These are phyloP conservation scores for Tremella mesenterica DNA, from an alignment of 768 basidiomycete genomes.

Conservation along the genomic window DNA sequence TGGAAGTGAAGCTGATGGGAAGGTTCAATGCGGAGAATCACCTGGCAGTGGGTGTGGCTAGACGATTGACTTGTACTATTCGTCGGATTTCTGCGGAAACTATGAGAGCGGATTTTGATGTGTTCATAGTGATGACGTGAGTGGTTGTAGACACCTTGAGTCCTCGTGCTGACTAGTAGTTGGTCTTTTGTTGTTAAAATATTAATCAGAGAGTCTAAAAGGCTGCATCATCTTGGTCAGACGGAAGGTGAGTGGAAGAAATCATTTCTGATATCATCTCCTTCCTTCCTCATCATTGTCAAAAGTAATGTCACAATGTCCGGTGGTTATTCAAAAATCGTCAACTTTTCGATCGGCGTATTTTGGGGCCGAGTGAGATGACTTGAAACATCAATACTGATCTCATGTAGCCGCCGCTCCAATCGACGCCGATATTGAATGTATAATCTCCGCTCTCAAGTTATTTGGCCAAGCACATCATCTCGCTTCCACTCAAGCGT, in stretches of 20 bases:
- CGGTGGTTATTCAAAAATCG: no score
- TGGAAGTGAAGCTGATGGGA: constrained; percentile 18
- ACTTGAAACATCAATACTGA: neutral
- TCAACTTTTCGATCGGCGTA: neutral
- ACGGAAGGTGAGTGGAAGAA: no score
- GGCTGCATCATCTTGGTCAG: constrained; percentile 24
- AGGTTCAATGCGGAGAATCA: constrained; percentile 24
- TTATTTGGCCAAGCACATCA: constrained; percentile 20
- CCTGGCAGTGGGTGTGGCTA: constrained; percentile 22
- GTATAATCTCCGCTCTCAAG: constrained; percentile 16
- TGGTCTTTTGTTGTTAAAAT: constrained; percentile 34
- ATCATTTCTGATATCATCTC: neutral
- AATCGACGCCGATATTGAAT: constrained; percentile 24
- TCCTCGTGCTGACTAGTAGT: constrained; percentile 5
- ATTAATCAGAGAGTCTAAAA: constrained; percentile 34
- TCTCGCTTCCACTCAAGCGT: constrained; percentile 24
- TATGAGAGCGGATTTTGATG: constrained; percentile 23
- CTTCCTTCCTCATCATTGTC: no score
- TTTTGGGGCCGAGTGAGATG: neutral
- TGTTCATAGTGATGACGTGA: constrained; percentile 37
- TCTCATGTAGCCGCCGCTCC: constrained; percentile 10
- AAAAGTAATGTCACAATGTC: no score
- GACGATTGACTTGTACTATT: constrained; percentile 21
- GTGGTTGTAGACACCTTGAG: constrained; percentile 1
- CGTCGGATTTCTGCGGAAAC: constrained; percentile 3